These are phyloP conservation scores for Amphichorda felina DNA, from an alignment of 2,329 filamentous ascomycete genomes.

Conservation along the genomic window DNA sequence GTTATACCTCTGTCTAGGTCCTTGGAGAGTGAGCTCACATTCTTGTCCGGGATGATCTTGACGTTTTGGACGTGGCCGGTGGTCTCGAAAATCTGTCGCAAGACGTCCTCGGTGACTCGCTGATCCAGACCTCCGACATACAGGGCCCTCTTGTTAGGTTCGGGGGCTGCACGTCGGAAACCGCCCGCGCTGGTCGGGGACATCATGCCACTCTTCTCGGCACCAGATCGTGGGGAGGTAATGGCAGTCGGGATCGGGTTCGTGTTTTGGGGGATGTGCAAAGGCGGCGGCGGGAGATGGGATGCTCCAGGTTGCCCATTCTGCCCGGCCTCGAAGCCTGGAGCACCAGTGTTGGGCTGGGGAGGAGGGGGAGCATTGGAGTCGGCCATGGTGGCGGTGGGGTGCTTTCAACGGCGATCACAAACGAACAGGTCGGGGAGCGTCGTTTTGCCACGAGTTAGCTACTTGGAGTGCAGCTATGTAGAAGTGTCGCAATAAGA, in stretches of 20 bases:
- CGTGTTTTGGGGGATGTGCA: slow-evolving; percentile 92
- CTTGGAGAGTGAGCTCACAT: slow-evolving; percentile 49
- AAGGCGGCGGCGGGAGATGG: slow-evolving; percentile 82
- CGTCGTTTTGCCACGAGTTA: too few relatives aligned
- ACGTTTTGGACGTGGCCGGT: slow-evolving; percentile 97
- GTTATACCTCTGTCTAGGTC: background rate
- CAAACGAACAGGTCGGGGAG: background rate
- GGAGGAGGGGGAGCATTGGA: slow-evolving; percentile 57
- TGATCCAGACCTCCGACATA: slow-evolving; percentile 94
- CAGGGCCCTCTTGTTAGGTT: slow-evolving; percentile 95
- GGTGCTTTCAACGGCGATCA: slow-evolving; percentile 1
- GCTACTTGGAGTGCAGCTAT: too few relatives aligned
- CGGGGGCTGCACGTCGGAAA: slow-evolving; percentile 83
- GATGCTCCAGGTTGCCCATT: slow-evolving; percentile 55
- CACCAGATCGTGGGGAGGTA: slow-evolving; percentile 70
- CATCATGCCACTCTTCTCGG: slow-evolving; percentile 55
- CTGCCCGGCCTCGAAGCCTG: slow-evolving; percentile 66
- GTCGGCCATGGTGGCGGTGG: slow-evolving; percentile 58
- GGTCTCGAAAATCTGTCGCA: slow-evolving; percentile 97
- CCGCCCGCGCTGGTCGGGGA: slow-evolving; percentile 75
- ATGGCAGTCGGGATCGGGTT: slow-evolving; percentile 92
- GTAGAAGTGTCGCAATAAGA: too few relatives aligned
- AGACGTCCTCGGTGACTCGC: slow-evolving; percentile 87
- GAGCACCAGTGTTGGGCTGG: slow-evolving; percentile 55
- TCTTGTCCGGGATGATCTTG: slow-evolving; percentile 99